phyloP scores from a whole-genome alignment of 768 basidiomycete species.

The Antrodiella citrinella region DNA sequence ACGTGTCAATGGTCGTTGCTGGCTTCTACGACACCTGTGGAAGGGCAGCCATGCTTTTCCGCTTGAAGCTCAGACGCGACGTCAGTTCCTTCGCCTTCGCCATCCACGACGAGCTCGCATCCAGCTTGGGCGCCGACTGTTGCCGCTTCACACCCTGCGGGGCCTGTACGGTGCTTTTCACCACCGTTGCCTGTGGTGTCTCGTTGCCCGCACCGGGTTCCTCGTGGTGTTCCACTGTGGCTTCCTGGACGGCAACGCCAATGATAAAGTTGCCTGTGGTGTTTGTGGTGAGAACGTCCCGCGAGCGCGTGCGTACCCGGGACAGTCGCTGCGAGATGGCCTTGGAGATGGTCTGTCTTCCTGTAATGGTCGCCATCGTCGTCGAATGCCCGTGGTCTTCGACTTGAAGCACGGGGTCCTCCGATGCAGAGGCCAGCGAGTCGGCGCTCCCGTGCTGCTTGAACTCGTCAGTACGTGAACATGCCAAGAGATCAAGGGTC shows the following conservation, averaged over 20 bases:
- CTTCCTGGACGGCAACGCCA: constrained; percentile 21
- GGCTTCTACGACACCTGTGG: background rate
- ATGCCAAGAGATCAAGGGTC: background rate
- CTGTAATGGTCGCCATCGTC: constrained; percentile 18
- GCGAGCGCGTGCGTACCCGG: constrained; percentile 14
- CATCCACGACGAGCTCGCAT: constrained; percentile 11
- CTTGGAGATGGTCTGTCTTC: constrained; percentile 17
- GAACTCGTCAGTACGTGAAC: background rate
- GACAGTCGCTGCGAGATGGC: constrained; percentile 23
- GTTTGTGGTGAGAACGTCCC: constrained; percentile 10
- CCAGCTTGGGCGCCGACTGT: constrained; percentile 10
- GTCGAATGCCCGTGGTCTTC: constrained; percentile 10
- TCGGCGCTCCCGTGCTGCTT: constrained; percentile 18
- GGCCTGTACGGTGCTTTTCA: constrained; percentile 5
- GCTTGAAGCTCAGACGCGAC: constrained; percentile 11
- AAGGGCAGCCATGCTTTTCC: constrained; percentile 16
- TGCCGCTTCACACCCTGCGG: constrained; percentile 5
- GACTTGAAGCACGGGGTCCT: constrained; percentile 14
- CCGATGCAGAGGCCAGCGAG: constrained; percentile 18
- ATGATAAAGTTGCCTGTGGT: constrained; percentile 14
- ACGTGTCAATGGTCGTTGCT: background rate
- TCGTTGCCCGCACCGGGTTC: constrained; percentile 3
- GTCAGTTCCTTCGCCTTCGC: constrained; percentile 20
- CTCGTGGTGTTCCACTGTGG: constrained; percentile 16
- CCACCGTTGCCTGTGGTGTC: constrained; percentile 7